These are phyloP conservation scores for Aeminium ludgeri DNA, from an alignment of 495 filamentous ascomycete species.

Conservation along the genomic window DNA sequence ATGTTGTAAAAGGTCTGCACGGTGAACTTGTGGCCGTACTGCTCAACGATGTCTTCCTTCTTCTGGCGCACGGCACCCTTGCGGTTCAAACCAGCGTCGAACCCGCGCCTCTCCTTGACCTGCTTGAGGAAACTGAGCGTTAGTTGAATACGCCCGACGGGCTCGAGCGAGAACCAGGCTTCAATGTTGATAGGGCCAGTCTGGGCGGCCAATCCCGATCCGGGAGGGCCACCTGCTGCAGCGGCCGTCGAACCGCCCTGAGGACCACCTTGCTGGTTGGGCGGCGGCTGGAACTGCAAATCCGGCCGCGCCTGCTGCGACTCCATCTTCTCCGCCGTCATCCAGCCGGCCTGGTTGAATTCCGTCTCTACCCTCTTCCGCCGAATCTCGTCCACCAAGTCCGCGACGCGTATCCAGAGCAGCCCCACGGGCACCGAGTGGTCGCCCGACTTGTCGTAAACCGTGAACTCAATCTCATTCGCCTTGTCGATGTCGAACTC, in stretches of 20 bases:
- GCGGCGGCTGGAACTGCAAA: constrained; percentile 28
- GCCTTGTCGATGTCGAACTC: constrained; percentile 91
- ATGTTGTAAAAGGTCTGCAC: constrained; percentile 99
- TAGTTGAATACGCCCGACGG: constrained; percentile 73
- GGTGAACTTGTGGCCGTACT: constrained; percentile 97
- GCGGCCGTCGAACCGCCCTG: constrained; percentile 18
- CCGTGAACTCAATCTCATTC: constrained; percentile 93
- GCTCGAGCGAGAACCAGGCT: constrained; percentile 93
- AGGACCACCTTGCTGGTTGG: constrained; percentile 19
- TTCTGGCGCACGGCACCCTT: constrained; percentile 92
- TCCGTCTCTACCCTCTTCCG: constrained; percentile 95
- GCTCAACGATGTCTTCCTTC: constrained; percentile 94
- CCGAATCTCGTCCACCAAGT: constrained; percentile 93
- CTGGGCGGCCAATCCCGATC: constrained; percentile 19
- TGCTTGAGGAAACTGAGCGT: constrained; percentile 76
- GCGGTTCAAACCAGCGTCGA: constrained; percentile 70
- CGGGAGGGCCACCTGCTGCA: constrained; percentile 25
- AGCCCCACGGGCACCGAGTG: constrained; percentile 85
- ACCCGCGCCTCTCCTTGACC: constrained; percentile 48
- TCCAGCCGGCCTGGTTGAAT: constrained; percentile 80
- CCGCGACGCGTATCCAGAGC: constrained; percentile 90
- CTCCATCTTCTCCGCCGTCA: constrained; percentile 88
- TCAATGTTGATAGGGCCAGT: constrained; percentile 58
- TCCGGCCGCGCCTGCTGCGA: constrained; percentile 29
- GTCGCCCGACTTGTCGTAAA: constrained; percentile 86